Evolutionary conservation across 331 rosid genomes (phyloP), one percentile per base, ranked within the genome.

Genomic region (Malus hybrid): DNA sequence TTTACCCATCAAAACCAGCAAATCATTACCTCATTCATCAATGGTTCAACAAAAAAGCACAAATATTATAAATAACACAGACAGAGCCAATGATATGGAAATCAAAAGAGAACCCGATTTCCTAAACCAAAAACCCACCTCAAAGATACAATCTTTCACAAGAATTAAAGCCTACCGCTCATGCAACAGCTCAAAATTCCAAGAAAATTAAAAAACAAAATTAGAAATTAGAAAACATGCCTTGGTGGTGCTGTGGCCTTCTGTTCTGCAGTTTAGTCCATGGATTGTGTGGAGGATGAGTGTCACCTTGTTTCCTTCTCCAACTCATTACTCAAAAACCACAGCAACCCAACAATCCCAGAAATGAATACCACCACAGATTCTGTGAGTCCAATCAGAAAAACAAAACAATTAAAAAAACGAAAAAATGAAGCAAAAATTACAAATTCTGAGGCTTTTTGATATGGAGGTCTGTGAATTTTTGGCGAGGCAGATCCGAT

Each of bases 191-290:
- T 39, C 50, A 44, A 44, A 44, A 44, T 44, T 66, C 8, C 50
- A 68, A 57, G 67, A 56, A 48, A 39, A 83, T 68, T 2, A 55
- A 52, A 20, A 39, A 22, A 9, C 2, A 71, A 52, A 46, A 60
- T 18, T 8, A 29, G 18, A 31, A 50, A 46, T 67, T 54, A 67
- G 6, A 14, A 13, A 19, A 65, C 22, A 55, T 70, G 52, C 90
- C 96, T 86, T 62, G 76, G 75, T 65, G 92, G 89, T 11, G 15
- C 50, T 44, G 50, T 44, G 93, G 89, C 66, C 66, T 88, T 80
- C 93, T 77, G 81, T 19, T 31, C 36, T 76, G 74, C 48, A 87
- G 77, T 22, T 85, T 78, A 66, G 76, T 19, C 75, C 77, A 72
- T 42, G 79, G 86, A 76, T 68, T 76, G 39, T 63, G 39, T 67